Evolutionary conservation across 129 eudicot species (phyloP), one percentile per base, ranked within the genome.

Genomic region (Kitagawia praeruptora): DNA sequence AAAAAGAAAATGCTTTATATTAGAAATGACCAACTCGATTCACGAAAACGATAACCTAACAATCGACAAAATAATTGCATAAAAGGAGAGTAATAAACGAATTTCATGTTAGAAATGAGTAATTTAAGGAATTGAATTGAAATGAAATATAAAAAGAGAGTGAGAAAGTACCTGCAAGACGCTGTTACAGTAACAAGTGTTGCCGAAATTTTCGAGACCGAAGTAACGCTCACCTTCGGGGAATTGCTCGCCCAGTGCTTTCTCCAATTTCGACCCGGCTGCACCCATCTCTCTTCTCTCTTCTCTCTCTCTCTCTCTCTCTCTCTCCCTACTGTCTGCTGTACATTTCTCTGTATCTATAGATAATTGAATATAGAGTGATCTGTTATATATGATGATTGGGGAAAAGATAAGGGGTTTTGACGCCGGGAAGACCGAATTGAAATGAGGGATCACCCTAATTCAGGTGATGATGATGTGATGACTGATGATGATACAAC

Each of bases 151-250:
- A 40, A 47, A n/a, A 66, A 13, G 8, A 13, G 8, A 46, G 49
- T 46, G 49, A 10, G 49, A 13, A 6, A 41, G 45, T 8, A 91
- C 98, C 98, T 94, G 98, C 74, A 94, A 77, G 61, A 94, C 98
- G 83, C 93, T 88, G 86, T 94, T 94, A 86, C 97, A 94, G 82
- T 94, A 94, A 85, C 98, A 94, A 83, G 98, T 94, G 83, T 94
- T 94, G 75, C 98, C 98, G 64, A 89, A 94, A 87, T 94, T 94
- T 81, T 94, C 97, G 27, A 94, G 89, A 0, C 98, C 98, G 78
- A 94, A 94, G 79, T 94, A 94, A 0, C 96, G 88, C 81, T 94
- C 98, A 79, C 98, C 97, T 87, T 91, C 98, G 38, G 98, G 98
- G 77, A 94, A 94, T 75, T 94, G 97, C 81, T 94, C 98, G 16